Conservation (phyloP, 176 grass and related monocot genomes). For the Elaeis guineensis region DNA sequence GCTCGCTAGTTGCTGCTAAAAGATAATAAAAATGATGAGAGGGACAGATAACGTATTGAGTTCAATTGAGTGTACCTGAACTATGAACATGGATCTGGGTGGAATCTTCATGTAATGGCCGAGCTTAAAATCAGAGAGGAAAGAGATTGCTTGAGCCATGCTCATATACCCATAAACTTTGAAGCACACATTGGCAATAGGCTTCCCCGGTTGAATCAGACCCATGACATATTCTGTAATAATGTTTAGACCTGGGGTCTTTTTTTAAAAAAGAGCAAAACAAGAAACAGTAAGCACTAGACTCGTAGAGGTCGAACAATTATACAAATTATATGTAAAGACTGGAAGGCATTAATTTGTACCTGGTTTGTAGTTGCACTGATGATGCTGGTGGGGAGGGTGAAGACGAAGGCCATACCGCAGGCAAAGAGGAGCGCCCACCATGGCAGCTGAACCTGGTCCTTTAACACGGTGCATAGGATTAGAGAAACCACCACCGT, state of each 20-base stretch:
- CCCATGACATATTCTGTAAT: slow-evolving; percentile 86
- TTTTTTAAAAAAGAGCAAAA: neutral
- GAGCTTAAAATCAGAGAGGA: slow-evolving; percentile 78
- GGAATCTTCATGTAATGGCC: slow-evolving; percentile 98
- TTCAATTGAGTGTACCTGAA: slow-evolving; percentile 35
- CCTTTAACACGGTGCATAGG: slow-evolving; percentile 45
- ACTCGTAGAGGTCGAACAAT: no score
- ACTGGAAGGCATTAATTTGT: neutral
- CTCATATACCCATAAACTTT: slow-evolving; percentile 88
- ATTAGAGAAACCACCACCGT: slow-evolving; percentile 35
- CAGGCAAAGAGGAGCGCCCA: neutral
- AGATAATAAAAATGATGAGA: no score
- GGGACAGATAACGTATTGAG: neutral
- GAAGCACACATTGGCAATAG: slow-evolving; percentile 75
- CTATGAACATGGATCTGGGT: slow-evolving; percentile 63
- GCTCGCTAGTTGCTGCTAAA: no score
- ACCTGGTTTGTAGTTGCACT: slow-evolving; percentile 64
- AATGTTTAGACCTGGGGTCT: slow-evolving; percentile 72
- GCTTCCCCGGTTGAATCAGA: slow-evolving; percentile 66
- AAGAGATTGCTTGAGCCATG: slow-evolving; percentile 70
- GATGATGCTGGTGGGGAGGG: slow-evolving; percentile 46
- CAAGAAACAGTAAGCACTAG: no score
- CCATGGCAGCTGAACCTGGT: slow-evolving; percentile 23
- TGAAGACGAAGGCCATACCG: neutral
- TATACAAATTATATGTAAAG: no score